Percentiles rank a stretch among this genome's conserved stretches.
Conservation (phyloP, 2,329 filamentous ascomycete species). For the Botryosphaeria agaves region DNA sequence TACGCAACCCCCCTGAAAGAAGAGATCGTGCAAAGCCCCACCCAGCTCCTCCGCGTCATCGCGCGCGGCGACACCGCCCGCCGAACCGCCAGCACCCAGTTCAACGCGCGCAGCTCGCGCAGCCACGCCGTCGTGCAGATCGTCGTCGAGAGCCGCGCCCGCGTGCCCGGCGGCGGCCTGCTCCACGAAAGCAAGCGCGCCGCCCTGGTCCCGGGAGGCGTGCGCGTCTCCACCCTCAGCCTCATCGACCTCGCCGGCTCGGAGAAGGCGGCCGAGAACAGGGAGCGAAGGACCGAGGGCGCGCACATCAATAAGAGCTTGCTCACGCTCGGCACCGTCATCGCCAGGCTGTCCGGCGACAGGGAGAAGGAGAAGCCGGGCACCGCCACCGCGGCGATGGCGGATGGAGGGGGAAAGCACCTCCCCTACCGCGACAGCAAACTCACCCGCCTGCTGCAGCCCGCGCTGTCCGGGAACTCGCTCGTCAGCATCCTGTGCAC, state of each 20-base stretch:
- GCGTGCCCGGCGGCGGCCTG: slow-evolving; percentile 39
- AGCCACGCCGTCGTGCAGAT: slow-evolving; percentile 98
- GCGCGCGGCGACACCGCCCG: slow-evolving; percentile 83
- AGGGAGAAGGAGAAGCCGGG: slow-evolving; percentile 65
- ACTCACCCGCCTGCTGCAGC: slow-evolving; percentile 74
- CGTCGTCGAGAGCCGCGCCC: slow-evolving; percentile 89
- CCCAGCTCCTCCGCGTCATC: slow-evolving; percentile 85
- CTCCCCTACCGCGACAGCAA: slow-evolving; percentile 96
- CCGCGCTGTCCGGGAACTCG: slow-evolving; percentile 75
- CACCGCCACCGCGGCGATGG: slow-evolving; percentile 25
- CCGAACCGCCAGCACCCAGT: slow-evolving; percentile 85
- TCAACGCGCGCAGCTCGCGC: slow-evolving; percentile 89
- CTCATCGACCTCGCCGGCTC: slow-evolving; percentile 94
- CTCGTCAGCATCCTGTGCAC: slow-evolving; percentile 96
- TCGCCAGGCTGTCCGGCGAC: slow-evolving; percentile 74
- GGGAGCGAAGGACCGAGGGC: slow-evolving; percentile 84
- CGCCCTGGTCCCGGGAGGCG: slow-evolving; percentile 52
- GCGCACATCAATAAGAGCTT: slow-evolving; percentile 98
- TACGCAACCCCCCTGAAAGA: slow-evolving; percentile 94
- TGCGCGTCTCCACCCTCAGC: slow-evolving; percentile 86
- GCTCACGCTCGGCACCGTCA: slow-evolving; percentile 87
- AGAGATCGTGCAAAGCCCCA: slow-evolving; percentile 96
- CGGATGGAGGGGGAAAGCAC: slow-evolving; percentile 76
- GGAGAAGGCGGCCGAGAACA: slow-evolving; percentile 86
- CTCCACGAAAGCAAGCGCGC: slow-evolving; percentile 23